Percentiles rank a stretch among this genome's conserved stretches.
phyloP scores from a whole-genome alignment of 2,329 filamentous ascomycete genomes.

The Scedosporium minutisporum region DNA sequence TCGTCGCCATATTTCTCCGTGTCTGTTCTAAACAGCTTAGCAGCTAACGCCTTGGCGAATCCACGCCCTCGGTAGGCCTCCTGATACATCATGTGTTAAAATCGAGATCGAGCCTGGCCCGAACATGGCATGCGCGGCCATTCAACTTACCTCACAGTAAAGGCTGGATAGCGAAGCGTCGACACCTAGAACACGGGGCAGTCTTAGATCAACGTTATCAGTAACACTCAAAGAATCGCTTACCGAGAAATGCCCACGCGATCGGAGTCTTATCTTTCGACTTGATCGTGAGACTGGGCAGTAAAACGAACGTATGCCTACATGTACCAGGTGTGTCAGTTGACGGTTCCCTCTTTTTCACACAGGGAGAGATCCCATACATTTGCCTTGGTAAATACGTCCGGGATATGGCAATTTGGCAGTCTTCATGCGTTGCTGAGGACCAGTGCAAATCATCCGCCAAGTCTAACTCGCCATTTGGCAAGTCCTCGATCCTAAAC shows the following conservation, averaged over 20 bases:
- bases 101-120: background rate
- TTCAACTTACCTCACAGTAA: conserved; percentile 41
- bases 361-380: conserved; percentile 19
- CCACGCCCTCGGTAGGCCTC: conserved; percentile 49
- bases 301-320: conserved; percentile 30
- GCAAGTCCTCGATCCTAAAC: conserved; percentile 38
- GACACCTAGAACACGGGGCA: conserved; percentile 26
- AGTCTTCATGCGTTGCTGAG: conserved; percentile 38
- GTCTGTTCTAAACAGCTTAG: conserved; percentile 46
- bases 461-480: conserved; percentile 20
- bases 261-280: conserved; percentile 37
- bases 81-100: conserved; percentile 15
- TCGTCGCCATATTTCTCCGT: conserved; percentile 34
- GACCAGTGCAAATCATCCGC: conserved; percentile 47
- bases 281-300: conserved; percentile 39
- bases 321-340: background rate
- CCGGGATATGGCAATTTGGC: conserved; percentile 41
- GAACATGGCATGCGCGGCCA: background rate
- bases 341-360: background rate
- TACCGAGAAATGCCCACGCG: conserved; percentile 55
- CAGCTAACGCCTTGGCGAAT: conserved; percentile 51
- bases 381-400: conserved; percentile 48
- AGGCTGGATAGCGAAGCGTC: conserved; percentile 54
- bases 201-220: background rate
- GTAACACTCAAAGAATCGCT: background rate